Evolutionary conservation across 2,329 filamentous ascomycete genomes (phyloP).

Genomic region (Clonostachys solani): DNA sequence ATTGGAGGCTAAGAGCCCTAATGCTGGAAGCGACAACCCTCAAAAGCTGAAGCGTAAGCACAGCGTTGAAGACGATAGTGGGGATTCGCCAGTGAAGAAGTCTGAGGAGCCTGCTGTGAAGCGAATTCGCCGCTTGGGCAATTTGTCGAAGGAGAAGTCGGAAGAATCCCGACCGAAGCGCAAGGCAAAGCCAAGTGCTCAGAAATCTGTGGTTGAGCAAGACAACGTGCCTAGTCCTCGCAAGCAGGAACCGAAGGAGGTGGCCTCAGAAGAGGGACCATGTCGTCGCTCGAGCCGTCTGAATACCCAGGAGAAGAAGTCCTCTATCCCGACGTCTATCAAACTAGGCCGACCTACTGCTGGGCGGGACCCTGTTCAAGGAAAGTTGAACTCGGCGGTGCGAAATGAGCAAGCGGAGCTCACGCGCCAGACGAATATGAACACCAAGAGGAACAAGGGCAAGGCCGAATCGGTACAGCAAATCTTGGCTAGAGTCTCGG

Average conservation of each 20-base stretch:
- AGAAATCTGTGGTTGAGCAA: conserved; percentile 1
- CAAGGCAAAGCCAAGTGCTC: neutral
- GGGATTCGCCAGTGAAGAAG: conserved; percentile 12
- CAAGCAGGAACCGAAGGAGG: too few species aligned
- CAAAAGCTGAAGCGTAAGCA: conserved; percentile 24
- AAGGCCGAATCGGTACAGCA: conserved; percentile 25
- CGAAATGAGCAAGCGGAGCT: conserved; percentile 24
- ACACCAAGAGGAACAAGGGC: conserved; percentile 28
- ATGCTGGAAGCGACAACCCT: conserved; percentile 20
- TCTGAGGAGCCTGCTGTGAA: conserved; percentile 13
- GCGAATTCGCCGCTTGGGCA: conserved; percentile 12
- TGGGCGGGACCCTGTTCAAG: conserved; percentile 11
- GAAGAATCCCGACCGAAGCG: conserved; percentile 1
- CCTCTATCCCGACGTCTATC: conserved; percentile 26
- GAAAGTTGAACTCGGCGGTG: conserved; percentile 16
- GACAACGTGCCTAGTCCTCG: neutral
- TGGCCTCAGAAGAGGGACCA: conserved; percentile 4
- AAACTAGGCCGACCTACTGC: conserved; percentile 18
- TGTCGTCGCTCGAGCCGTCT: conserved; percentile 26
- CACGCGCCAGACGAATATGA: conserved; percentile 22
- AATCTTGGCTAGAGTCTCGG: conserved; percentile 19
- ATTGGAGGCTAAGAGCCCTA: conserved; percentile 27
- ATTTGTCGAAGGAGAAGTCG: conserved; percentile 4
- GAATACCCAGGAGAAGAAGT: conserved; percentile 17
- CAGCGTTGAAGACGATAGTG: conserved; percentile 16